Evolutionary conservation across 768 basidiomycete genomes (phyloP).

Genomic region (Erythrobasidium yunnanense): DNA sequence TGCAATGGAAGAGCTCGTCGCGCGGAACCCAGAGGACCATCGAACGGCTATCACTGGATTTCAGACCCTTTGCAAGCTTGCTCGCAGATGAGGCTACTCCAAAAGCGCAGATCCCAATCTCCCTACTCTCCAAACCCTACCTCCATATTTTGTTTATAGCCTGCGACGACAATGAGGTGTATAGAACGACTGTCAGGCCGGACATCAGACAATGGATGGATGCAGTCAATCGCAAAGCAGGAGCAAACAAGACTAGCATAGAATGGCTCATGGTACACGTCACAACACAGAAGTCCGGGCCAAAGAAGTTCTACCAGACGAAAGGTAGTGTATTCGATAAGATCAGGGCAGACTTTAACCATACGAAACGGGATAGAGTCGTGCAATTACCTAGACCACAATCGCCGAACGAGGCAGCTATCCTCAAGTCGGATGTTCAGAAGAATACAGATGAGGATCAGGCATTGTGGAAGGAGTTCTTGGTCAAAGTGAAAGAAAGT

Average conservation of each 20-base stretch:
- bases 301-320: constrained; percentile 57
- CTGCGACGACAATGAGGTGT: constrained; percentile 73
- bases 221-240: constrained; percentile 46
- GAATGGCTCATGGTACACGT: constrained; percentile 90
- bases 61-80: constrained; percentile 48
- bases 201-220: constrained; percentile 90
- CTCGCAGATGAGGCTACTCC: constrained; percentile 58
- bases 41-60: constrained; percentile 68
- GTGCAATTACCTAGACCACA: constrained; percentile 23
- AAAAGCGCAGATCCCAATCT: constrained; percentile 57
- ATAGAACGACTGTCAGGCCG: constrained; percentile 63
- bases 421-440: background rate
- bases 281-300: constrained; percentile 54
- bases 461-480: constrained; percentile 64
- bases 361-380: constrained; percentile 61
- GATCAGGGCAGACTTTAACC: constrained; percentile 81
- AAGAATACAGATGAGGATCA: background rate
- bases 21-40: constrained; percentile 69
- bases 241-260: constrained; percentile 52
- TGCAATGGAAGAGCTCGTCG: constrained; percentile 79
- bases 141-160: constrained; percentile 59
- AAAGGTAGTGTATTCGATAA: constrained; percentile 79
- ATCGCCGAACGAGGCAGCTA: constrained; percentile 53
- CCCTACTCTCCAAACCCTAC: constrained; percentile 69
- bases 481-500: constrained; percentile 80